phyloP scores from a whole-genome alignment of 306 rosid genomes.

The Quercus wislizeni region DNA sequence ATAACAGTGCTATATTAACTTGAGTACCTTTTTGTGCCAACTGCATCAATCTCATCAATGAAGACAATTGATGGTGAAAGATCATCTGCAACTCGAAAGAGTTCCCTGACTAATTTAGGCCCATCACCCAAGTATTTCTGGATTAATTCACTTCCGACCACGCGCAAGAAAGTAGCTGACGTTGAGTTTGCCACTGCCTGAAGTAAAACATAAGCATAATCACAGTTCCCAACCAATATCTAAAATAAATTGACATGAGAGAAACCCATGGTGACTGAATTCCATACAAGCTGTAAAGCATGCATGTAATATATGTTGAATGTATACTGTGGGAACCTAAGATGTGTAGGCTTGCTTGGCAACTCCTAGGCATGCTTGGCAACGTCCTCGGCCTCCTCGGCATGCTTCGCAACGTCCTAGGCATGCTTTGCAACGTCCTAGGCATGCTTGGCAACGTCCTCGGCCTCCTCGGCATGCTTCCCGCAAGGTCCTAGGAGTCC shows the following conservation, averaged over 20 bases:
- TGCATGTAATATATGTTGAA: background rate
- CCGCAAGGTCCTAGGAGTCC: too few species aligned
- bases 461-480: too few species aligned
- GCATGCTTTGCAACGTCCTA: too few species aligned
- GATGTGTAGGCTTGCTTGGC: too few species aligned
- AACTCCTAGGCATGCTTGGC: too few species aligned
- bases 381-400: too few species aligned
- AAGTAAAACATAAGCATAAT: background rate
- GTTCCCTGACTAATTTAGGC: conserved; percentile 65
- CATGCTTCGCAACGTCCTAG: too few species aligned
- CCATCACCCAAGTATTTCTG: conserved; percentile 70
- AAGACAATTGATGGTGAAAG: conserved; percentile 65
- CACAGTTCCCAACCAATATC: background rate
- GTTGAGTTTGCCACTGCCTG: conserved; percentile 71
- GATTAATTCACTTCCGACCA: conserved; percentile 64
- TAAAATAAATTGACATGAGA: background rate
- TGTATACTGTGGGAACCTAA: too few species aligned
- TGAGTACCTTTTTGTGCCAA: conserved; percentile 61
- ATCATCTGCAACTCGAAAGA: conserved; percentile 65
- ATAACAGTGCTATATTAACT: background rate
- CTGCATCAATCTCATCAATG: conserved; percentile 63
- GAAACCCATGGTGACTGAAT: background rate
- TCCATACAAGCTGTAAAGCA: background rate
- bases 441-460: too few species aligned
- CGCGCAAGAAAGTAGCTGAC: conserved; percentile 63